Conservation (phyloP, 1,284 basidiomycete genomes). For the Trichosporon coremiiforme region DNA sequence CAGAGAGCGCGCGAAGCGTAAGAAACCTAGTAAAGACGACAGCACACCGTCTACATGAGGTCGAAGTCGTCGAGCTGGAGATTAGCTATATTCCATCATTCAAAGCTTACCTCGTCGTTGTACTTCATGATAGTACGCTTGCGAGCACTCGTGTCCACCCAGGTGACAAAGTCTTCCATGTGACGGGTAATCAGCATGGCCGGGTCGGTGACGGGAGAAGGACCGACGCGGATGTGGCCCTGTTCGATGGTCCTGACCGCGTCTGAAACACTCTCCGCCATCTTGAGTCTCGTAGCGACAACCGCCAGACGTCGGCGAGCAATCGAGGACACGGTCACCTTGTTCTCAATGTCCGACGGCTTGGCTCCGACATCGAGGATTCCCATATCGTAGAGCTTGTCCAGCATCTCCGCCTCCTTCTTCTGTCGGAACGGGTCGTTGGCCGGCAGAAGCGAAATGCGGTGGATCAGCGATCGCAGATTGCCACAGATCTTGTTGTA, state of each 20-base stretch:
- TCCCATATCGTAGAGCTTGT: slow-evolving; percentile 97
- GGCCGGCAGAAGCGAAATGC: slow-evolving; percentile 81
- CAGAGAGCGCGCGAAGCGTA: neutral
- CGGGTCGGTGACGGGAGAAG: slow-evolving; percentile 93
- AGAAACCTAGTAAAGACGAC: no score
- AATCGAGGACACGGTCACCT: slow-evolving; percentile 92
- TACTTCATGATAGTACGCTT: slow-evolving; percentile 95
- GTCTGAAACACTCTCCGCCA: slow-evolving; percentile 93
- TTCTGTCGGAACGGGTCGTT: slow-evolving; percentile 84
- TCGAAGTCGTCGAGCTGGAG: slow-evolving; percentile 85
- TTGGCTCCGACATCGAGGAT: slow-evolving; percentile 71
- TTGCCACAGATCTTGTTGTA: slow-evolving; percentile 96
- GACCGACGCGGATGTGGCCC: slow-evolving; percentile 95
- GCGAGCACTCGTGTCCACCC: slow-evolving; percentile 97
- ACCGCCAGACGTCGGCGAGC: slow-evolving; percentile 90
- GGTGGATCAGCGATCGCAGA: slow-evolving; percentile 81
- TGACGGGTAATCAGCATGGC: slow-evolving; percentile 95
- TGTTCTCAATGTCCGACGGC: slow-evolving; percentile 89
- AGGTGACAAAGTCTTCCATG: slow-evolving; percentile 99
- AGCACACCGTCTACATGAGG: slow-evolving; percentile 62
- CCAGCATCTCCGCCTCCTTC: slow-evolving; percentile 83
- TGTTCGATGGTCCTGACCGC: slow-evolving; percentile 97
- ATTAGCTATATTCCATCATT: neutral
- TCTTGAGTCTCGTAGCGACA: slow-evolving; percentile 87
- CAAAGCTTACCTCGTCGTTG: slow-evolving; percentile 81